These are phyloP conservation scores for Jamesozyma lodderae DNA, from an alignment of 805 yeast species.

Conservation along the genomic window DNA sequence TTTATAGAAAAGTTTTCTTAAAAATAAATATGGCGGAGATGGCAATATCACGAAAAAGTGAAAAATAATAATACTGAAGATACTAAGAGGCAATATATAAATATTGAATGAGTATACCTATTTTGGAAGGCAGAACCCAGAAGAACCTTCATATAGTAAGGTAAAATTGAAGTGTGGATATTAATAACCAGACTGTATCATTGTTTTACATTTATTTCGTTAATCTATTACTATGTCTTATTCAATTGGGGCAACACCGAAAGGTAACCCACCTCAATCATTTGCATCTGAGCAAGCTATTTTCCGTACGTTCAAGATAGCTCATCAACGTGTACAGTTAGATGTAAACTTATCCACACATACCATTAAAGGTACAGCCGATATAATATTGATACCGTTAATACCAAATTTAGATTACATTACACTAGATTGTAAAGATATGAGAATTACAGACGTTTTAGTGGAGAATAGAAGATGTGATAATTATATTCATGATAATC, in stretches of 20 bases:
- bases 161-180: no score
- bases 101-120: no score
- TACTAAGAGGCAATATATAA: no score
- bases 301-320: slow-evolving; percentile 45
- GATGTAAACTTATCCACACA: slow-evolving; percentile 69
- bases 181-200: no score
- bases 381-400: slow-evolving; percentile 70
- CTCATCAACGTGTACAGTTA: slow-evolving; percentile 73
- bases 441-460: slow-evolving; percentile 51
- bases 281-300: slow-evolving; percentile 7
- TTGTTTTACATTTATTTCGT: no score
- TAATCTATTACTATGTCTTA: slow-evolving; percentile 22
- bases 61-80: no score
- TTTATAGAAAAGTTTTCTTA: no score
- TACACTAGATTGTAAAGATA: slow-evolving; percentile 72
- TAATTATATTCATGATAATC: slow-evolving; percentile 28
- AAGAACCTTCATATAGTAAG: no score
- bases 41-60: no score
- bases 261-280: slow-evolving; percentile 11
- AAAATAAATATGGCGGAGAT: no score
- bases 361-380: slow-evolving; percentile 63
- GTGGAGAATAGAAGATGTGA: slow-evolving; percentile 49
- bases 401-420: slow-evolving; percentile 46
- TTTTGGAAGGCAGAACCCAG: no score
- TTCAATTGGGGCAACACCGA: slow-evolving; percentile 23